phyloP scores from a whole-genome alignment of 176 grass and related monocot species.

The Elaeis guineensis region DNA sequence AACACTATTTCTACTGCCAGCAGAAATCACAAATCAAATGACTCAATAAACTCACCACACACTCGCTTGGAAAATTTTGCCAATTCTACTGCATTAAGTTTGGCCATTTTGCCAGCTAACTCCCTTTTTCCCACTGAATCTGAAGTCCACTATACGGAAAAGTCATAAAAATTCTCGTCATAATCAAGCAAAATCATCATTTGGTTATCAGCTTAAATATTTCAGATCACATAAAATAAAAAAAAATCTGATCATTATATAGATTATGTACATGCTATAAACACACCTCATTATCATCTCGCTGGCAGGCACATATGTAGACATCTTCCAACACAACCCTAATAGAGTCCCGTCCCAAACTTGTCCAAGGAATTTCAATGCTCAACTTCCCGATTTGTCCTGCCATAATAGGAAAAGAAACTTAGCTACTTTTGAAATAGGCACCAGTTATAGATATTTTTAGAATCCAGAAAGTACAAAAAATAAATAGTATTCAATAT shows the following conservation, averaged over 20 bases:
- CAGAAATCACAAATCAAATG: too few relatives aligned
- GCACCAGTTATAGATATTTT: too few relatives aligned
- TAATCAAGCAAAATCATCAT: slow-evolving; percentile 24
- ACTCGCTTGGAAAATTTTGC: slow-evolving; percentile 91
- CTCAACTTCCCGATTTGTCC: slow-evolving; percentile 82
- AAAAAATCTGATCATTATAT: too few relatives aligned
- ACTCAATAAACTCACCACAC: slow-evolving; percentile 37
- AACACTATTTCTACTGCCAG: too few relatives aligned
- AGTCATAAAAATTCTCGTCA: slow-evolving; percentile 1
- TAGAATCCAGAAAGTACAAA: too few relatives aligned
- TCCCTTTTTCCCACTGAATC: slow-evolving; percentile 81
- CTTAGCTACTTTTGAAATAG: neutral
- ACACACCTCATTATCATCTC: slow-evolving; percentile 81
- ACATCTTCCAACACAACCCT: slow-evolving; percentile 87
- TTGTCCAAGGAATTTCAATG: slow-evolving; percentile 97
- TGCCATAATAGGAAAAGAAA: slow-evolving; percentile 27
- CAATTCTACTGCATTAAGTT: slow-evolving; percentile 96
- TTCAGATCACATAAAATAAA: too few relatives aligned
- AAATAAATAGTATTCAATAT: too few relatives aligned
- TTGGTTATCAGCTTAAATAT: slow-evolving; percentile 8
- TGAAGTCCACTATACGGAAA: slow-evolving; percentile 58
- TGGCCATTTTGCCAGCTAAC: slow-evolving; percentile 93
- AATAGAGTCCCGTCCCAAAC: slow-evolving; percentile 93
- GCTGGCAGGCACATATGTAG: slow-evolving; percentile 72
- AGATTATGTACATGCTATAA: neutral